phyloP scores from a whole-genome alignment of 345 rosid genomes.

The Excoecaria cochinchinensis region DNA sequence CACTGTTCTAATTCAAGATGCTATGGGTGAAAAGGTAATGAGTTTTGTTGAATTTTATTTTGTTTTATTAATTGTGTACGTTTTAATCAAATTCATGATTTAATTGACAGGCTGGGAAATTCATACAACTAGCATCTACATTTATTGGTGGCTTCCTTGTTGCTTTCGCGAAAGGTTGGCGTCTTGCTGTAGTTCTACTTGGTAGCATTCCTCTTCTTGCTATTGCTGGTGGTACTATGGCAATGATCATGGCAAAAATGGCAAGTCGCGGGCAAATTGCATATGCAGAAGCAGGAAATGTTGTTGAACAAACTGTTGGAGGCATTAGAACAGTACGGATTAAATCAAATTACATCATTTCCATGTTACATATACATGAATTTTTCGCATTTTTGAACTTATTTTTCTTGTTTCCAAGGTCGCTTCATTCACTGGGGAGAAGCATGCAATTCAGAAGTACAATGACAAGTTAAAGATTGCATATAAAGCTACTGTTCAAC shows the following conservation, averaged over 20 bases:
- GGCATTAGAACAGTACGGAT: constrained; percentile 73
- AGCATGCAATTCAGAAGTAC: constrained; percentile 60
- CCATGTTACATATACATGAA: neutral
- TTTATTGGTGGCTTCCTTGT: constrained; percentile 66
- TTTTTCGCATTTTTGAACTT: neutral
- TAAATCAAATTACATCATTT: neutral
- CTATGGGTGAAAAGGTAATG: constrained; percentile 85
- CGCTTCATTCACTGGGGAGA: constrained; percentile 88
- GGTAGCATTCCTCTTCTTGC: constrained; percentile 63
- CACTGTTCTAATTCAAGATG: constrained; percentile 85
- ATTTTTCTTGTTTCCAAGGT: constrained; percentile 42
- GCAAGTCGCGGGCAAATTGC: constrained; percentile 76
- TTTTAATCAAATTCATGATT: neutral
- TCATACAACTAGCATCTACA: constrained; percentile 55
- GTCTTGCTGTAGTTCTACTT: constrained; percentile 48
- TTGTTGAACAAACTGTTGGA: constrained; percentile 83
- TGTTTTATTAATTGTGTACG: no score
- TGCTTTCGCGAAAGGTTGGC: constrained; percentile 66
- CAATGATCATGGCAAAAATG: constrained; percentile 59
- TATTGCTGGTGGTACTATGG: constrained; percentile 54
- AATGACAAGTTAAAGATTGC: constrained; percentile 55
- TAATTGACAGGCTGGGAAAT: constrained; percentile 66
- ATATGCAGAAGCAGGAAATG: constrained; percentile 80
- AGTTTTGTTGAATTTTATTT: no score
- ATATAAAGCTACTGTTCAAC: constrained; percentile 50